Conservation (phyloP, 2,329 filamentous ascomycete genomes). For the Penicillium sp. region DNA sequence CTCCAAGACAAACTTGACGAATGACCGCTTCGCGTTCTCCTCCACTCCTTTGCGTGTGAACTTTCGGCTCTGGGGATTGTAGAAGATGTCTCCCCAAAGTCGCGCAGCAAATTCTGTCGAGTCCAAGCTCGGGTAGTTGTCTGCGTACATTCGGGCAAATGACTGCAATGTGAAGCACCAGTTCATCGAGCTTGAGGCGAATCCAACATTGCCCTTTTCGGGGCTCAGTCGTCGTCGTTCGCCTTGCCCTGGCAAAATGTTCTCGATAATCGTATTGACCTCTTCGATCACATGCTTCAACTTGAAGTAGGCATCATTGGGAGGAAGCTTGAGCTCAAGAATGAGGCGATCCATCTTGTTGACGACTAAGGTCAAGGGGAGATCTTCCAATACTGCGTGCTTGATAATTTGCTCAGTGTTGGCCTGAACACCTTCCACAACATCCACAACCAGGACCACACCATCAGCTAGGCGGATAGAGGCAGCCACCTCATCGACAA, state of each 20-base stretch:
- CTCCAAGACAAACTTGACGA: conserved; percentile 92
- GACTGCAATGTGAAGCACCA: conserved; percentile 96
- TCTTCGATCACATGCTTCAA: conserved; percentile 98
- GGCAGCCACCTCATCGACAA: conserved; percentile 93
- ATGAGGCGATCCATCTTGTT: conserved; percentile 98
- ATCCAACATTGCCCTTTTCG: conserved; percentile 97
- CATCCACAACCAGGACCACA: conserved; percentile 89
- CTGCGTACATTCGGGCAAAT: conserved; percentile 94
- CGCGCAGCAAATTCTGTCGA: conserved; percentile 77
- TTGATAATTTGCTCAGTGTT: conserved; percentile 98
- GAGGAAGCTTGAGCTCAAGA: conserved; percentile 88
- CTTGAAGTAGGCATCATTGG: conserved; percentile 97
- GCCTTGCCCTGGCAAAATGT: conserved; percentile 76
- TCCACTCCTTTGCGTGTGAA: conserved; percentile 88
- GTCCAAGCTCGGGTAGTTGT: conserved; percentile 80
- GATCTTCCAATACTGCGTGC: conserved; percentile 84
- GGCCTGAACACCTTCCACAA: conserved; percentile 97
- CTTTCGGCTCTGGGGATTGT: conserved; percentile 83
- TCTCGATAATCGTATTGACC: conserved; percentile 93
- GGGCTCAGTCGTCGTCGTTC: conserved; percentile 81
- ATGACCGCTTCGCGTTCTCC: conserved; percentile 76
- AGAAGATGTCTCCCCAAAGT: conserved; percentile 96
- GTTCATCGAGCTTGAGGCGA: conserved; percentile 87
- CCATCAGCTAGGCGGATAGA: conserved; percentile 86
- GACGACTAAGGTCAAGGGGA: conserved; percentile 85